phyloP scores from a whole-genome alignment of 2,329 filamentous ascomycete species.

The Myriosclerotinia scirpicola region DNA sequence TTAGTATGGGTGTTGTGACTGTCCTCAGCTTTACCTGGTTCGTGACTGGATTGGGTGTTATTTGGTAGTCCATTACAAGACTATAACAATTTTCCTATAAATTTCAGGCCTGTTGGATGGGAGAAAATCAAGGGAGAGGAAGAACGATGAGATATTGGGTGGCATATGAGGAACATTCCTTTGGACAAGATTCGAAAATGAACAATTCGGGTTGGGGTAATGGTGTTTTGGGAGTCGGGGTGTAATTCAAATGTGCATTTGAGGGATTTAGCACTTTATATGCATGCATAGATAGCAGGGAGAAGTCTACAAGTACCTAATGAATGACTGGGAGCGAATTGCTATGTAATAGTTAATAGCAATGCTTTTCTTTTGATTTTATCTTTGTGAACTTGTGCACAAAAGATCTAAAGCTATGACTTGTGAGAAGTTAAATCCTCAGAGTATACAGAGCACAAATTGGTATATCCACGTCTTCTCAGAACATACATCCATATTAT shows the following conservation, averaged over 20 bases:
- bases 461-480: constrained; percentile 10
- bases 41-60: constrained; percentile 48
- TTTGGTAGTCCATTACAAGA: constrained; percentile 36
- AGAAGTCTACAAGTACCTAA: constrained; percentile 21
- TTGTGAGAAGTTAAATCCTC: neutral
- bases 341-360: neutral
- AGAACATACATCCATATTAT: neutral
- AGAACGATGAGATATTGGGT: constrained; percentile 12
- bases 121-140: constrained; percentile 9
- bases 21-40: constrained; percentile 65
- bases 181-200: constrained; percentile 19
- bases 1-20: constrained; percentile 56
- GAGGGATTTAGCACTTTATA: constrained; percentile 16
- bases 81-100: neutral
- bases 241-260: constrained; percentile 13
- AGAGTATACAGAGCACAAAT: constrained; percentile 4
- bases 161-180: constrained; percentile 14
- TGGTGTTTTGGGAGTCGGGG: constrained; percentile 30
- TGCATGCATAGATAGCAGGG: constrained; percentile 33
- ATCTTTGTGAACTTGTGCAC: neutral
- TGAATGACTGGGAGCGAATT: constrained; percentile 18
- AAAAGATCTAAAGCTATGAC: neutral
- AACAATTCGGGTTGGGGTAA: constrained; percentile 23
- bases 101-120: constrained; percentile 6
- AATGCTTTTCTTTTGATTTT: constrained; percentile 7